These are phyloP conservation scores for Pythium folliculosum DNA, from an alignment of 352 stramenopile species.

Conservation along the genomic window DNA sequence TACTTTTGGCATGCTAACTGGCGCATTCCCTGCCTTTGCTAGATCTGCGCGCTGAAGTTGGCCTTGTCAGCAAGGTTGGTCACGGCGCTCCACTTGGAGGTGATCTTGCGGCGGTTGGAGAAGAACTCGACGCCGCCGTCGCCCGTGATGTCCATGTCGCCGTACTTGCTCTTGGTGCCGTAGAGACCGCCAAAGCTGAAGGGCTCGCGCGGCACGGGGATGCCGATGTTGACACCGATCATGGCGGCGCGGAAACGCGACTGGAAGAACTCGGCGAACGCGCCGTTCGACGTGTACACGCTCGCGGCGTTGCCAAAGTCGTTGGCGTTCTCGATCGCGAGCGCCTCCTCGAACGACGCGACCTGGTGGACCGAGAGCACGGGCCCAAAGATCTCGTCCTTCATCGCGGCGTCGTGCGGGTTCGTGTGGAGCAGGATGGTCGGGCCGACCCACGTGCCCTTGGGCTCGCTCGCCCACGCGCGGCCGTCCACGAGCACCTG, in stretches of 20 bases:
- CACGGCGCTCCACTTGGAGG: slow-evolving; percentile 89
- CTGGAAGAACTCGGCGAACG: slow-evolving; percentile 94
- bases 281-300: slow-evolving; percentile 96
- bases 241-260: slow-evolving; percentile 91
- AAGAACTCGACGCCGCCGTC: slow-evolving; percentile 98
- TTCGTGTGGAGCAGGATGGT: slow-evolving; percentile 94
- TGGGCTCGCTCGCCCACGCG: slow-evolving; percentile 56
- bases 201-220: slow-evolving; percentile 93
- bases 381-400: slow-evolving; percentile 97
- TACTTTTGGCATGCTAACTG: too few relatives aligned
- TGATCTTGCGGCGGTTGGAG: slow-evolving; percentile 97
- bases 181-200: slow-evolving; percentile 98
- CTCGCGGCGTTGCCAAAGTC: slow-evolving; percentile 97
- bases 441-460: slow-evolving; percentile 92
- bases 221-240: slow-evolving; percentile 97
- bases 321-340: slow-evolving; percentile 96
- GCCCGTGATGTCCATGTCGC: slow-evolving; percentile 98
- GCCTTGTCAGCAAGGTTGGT: slow-evolving; percentile 53
- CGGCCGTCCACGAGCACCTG: slow-evolving; percentile 94
- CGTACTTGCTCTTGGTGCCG: slow-evolving; percentile 96
- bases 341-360: slow-evolving; percentile 90
- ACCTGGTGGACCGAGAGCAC: slow-evolving; percentile 93
- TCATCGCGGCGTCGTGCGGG: slow-evolving; percentile 85
- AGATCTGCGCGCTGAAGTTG: slow-evolving; percentile 77
- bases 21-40: background rate